Evolutionary conservation across 257 asterid genomes (phyloP).

Genomic region (Plantago major): DNA sequence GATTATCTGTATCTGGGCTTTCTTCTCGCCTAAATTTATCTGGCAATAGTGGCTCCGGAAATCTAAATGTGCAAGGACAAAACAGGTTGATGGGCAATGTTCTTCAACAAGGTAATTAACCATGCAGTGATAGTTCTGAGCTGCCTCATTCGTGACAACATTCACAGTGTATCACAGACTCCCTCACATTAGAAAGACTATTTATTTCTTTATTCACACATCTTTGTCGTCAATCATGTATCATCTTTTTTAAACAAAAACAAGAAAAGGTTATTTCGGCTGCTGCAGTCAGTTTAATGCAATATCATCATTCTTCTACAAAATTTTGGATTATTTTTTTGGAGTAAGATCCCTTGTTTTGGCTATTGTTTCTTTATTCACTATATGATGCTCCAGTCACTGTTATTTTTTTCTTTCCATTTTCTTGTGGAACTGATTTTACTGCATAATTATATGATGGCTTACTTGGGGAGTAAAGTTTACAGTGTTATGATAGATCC

Average conservation of each 20-base stretch:
- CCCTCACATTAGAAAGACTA: too few relatives aligned
- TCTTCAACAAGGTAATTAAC: constrained; percentile 80
- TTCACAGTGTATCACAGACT: too few relatives aligned
- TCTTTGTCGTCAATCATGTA: background rate
- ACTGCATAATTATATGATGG: too few relatives aligned
- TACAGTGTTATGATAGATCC: constrained; percentile 24
- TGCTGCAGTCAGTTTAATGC: too few relatives aligned
- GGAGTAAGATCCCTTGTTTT: too few relatives aligned
- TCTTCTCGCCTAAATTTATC: constrained; percentile 74
- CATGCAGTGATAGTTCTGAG: background rate
- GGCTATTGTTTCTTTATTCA: too few relatives aligned
- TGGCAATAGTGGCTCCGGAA: constrained; percentile 72
- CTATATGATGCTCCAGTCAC: too few relatives aligned
- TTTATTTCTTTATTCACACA: background rate
- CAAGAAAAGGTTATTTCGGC: too few relatives aligned
- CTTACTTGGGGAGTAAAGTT: constrained; percentile 21
- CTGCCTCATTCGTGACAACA: background rate
- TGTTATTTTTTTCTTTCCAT: too few relatives aligned
- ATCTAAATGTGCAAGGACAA: constrained; percentile 74
- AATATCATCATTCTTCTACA: too few relatives aligned
- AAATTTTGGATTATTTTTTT: too few relatives aligned
- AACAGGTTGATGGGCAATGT: constrained; percentile 76
- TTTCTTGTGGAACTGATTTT: too few relatives aligned
- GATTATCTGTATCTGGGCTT: constrained; percentile 84
- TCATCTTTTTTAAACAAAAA: background rate